These are phyloP conservation scores for Penicillium crystallinum DNA, from an alignment of 495 filamentous ascomycete genomes.

Conservation along the genomic window DNA sequence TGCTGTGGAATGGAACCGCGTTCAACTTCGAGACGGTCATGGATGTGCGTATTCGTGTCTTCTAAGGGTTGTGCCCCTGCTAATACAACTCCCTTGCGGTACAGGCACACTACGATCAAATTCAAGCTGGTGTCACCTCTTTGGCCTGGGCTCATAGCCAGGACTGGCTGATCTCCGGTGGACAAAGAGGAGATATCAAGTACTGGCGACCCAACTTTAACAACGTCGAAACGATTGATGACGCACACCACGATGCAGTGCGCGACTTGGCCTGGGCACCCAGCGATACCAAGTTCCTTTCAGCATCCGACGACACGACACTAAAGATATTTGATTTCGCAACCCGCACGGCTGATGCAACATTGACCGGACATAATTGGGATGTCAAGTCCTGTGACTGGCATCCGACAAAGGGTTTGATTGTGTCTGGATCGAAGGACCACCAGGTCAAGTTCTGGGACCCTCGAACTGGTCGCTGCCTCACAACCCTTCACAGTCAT, in stretches of 20 bases:
- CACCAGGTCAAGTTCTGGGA: slow-evolving; percentile 98
- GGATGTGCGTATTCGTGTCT: slow-evolving; percentile 51
- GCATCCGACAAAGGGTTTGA: slow-evolving; percentile 91
- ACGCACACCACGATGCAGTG: slow-evolving; percentile 84
- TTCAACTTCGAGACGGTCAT: slow-evolving; percentile 99
- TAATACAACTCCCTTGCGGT: background rate
- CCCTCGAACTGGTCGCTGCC: slow-evolving; percentile 77
- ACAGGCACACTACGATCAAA: slow-evolving; percentile 74
- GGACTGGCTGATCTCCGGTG: slow-evolving; percentile 94
- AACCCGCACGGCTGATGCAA: slow-evolving; percentile 71
- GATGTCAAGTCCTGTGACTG: slow-evolving; percentile 94
- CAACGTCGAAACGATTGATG: slow-evolving; percentile 90
- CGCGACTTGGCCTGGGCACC: slow-evolving; percentile 90
- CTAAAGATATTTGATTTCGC: slow-evolving; percentile 97
- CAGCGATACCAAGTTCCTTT: slow-evolving; percentile 91
- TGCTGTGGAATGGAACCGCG: slow-evolving; percentile 95
- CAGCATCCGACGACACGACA: slow-evolving; percentile 86
- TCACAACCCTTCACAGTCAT: slow-evolving; percentile 94
- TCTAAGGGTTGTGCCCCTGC: background rate
- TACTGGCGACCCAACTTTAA: slow-evolving; percentile 99
- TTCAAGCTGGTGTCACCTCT: slow-evolving; percentile 73
- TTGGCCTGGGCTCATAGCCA: slow-evolving; percentile 87
- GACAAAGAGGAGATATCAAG: slow-evolving; percentile 91
- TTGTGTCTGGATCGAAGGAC: slow-evolving; percentile 96
- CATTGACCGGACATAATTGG: slow-evolving; percentile 87